Evolutionary conservation across 1,284 basidiomycete genomes (phyloP).

Genomic region (Leccinum holopus): DNA sequence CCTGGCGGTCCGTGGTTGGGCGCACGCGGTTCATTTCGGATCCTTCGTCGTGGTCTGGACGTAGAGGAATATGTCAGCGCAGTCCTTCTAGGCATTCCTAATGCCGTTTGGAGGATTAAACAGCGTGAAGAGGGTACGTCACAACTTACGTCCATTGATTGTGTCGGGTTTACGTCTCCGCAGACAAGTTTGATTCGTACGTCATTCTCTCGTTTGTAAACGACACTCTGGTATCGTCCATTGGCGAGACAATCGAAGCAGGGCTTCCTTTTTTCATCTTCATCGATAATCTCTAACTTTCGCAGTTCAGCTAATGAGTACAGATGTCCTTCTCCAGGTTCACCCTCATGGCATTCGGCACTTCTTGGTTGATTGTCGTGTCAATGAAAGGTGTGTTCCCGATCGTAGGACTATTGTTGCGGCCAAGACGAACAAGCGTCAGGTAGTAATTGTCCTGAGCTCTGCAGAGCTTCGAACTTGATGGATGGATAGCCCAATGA

Average conservation of each 20-base stretch:
- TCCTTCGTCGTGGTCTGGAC: slow-evolving; percentile 88
- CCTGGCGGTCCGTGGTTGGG: slow-evolving; percentile 90
- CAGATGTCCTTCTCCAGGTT: slow-evolving; percentile 89
- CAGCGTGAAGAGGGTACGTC: slow-evolving; percentile 78
- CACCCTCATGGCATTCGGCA: slow-evolving; percentile 94
- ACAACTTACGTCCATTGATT: neutral
- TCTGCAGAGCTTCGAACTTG: slow-evolving; percentile 93
- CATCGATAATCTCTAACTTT: slow-evolving; percentile 61
- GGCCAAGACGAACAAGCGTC: slow-evolving; percentile 92
- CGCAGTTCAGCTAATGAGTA: slow-evolving; percentile 93
- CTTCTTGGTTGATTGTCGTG: slow-evolving; percentile 81
- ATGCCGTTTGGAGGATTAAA: slow-evolving; percentile 96
- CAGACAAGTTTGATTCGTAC: slow-evolving; percentile 89
- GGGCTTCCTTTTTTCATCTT: slow-evolving; percentile 87
- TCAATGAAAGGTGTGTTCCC: slow-evolving; percentile 92
- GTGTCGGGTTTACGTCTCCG: slow-evolving; percentile 6
- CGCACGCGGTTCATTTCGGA: slow-evolving; percentile 80
- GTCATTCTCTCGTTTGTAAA: slow-evolving; percentile 97
- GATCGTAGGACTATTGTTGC: slow-evolving; percentile 79
- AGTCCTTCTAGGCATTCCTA: slow-evolving; percentile 92
- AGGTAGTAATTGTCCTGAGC: slow-evolving; percentile 91
- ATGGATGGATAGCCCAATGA: slow-evolving; percentile 79
- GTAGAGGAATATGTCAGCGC: slow-evolving; percentile 92
- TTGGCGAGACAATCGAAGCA: slow-evolving; percentile 97
- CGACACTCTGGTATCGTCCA: slow-evolving; percentile 91